Evolutionary conservation across 2,329 filamentous ascomycete genomes (phyloP).

Genomic region (Neopestalotiopsis rosae): DNA sequence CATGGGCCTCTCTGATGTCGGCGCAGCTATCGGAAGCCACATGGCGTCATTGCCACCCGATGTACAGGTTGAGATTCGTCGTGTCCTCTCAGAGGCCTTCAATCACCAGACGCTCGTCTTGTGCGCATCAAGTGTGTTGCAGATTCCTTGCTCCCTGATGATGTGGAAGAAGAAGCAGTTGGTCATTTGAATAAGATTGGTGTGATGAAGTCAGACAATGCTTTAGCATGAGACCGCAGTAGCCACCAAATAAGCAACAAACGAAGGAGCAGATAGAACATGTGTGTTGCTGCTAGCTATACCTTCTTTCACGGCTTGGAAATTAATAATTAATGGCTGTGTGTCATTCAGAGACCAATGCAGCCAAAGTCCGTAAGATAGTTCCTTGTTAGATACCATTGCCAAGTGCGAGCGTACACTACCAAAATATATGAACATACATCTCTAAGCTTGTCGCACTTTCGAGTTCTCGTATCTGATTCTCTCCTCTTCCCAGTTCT

Average conservation of each 20-base stretch:
- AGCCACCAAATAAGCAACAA: no score
- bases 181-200: no score
- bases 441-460: neutral
- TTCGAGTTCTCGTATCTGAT: neutral
- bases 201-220: no score
- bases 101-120: neutral
- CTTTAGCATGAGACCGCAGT: no score
- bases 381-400: neutral
- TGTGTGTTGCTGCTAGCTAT: no score
- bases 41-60: neutral
- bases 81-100: neutral
- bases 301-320: no score
- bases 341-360: no score
- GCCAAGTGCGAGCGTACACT: neutral
- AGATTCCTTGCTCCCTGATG: neutral
- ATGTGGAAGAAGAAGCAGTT: neutral
- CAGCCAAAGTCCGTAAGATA: neutral
- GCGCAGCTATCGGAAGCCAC: neutral
- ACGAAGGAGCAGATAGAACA: no score
- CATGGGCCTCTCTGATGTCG: neutral
- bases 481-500: neutral
- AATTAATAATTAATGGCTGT: no score
- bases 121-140: neutral
- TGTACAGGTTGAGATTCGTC: neutral
- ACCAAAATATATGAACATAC: no score